phyloP scores from a whole-genome alignment of 2,329 filamentous ascomycete genomes.

The Exserohilum turcica region DNA sequence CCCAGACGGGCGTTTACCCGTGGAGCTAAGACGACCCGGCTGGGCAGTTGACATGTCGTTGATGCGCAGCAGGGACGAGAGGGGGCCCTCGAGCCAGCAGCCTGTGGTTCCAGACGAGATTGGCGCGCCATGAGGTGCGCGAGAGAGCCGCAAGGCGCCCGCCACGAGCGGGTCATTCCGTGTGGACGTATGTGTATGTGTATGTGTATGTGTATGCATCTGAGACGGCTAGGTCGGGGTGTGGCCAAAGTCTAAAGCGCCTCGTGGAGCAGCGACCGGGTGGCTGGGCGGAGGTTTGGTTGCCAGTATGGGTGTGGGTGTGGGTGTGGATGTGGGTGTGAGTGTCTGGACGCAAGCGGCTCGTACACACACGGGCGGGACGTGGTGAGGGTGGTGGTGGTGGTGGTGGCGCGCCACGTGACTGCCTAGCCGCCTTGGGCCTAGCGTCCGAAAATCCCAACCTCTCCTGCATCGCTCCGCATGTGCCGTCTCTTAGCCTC shows the following conservation, averaged over 20 bases:
- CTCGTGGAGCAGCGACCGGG: neutral
- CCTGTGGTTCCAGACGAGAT: slow-evolving; percentile 11
- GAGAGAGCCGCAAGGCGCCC: neutral
- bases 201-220: too few species aligned
- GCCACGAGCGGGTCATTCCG: neutral
- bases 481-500: slow-evolving; percentile 1
- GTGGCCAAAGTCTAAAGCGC: neutral
- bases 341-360: slow-evolving; percentile 4
- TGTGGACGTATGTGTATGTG: too few species aligned
- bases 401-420: slow-evolving; percentile 1
- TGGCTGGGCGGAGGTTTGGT: neutral
- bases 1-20: slow-evolving; percentile 20
- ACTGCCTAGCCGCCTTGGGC: neutral
- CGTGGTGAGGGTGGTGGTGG: neutral
- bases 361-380: too few species aligned
- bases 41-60: slow-evolving; percentile 9
- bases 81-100: too few species aligned
- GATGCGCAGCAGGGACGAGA: slow-evolving; percentile 10
- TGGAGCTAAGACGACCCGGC: slow-evolving; percentile 3
- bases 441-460: slow-evolving; percentile 4
- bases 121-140: neutral
- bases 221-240: neutral
- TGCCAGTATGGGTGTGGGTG: too few species aligned
- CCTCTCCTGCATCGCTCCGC: slow-evolving; percentile 1
- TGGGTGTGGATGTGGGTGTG: neutral